These are phyloP conservation scores for Moniliophthora roreri DNA, from an alignment of 1,284 basidiomycete species.

Conservation along the genomic window DNA sequence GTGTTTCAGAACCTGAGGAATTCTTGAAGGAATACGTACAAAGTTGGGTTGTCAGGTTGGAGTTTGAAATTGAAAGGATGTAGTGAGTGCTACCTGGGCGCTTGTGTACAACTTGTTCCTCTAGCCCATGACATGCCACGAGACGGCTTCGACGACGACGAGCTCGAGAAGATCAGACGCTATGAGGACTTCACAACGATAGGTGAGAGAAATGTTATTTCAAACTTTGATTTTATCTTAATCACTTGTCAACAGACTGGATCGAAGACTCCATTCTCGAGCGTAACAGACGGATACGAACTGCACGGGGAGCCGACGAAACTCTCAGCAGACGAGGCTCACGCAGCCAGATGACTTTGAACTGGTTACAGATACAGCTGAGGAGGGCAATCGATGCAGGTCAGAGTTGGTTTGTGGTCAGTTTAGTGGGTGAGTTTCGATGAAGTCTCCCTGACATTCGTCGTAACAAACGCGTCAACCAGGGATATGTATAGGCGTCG, in stretches of 20 bases:
- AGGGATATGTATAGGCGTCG: constrained; percentile 92
- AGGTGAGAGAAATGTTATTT: constrained; percentile 31
- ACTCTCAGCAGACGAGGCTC: constrained; percentile 49
- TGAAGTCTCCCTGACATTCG: background rate
- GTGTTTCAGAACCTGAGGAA: too few species aligned
- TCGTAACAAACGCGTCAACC: constrained; percentile 7
- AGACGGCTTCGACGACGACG: constrained; percentile 25
- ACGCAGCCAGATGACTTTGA: constrained; percentile 41
- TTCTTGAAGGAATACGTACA: too few species aligned
- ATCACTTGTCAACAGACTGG: constrained; percentile 63
- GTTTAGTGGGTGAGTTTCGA: constrained; percentile 74
- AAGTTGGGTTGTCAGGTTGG: too few species aligned
- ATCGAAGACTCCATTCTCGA: constrained; percentile 93
- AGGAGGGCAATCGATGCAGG: constrained; percentile 61
- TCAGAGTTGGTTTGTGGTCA: constrained; percentile 80
- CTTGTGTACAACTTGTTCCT: background rate
- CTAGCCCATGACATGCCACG: background rate
- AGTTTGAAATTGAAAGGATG: too few species aligned
- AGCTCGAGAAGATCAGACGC: constrained; percentile 53
- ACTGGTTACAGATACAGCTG: constrained; percentile 65
- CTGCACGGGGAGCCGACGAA: constrained; percentile 47
- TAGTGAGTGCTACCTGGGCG: too few species aligned
- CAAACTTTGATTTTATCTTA: background rate
- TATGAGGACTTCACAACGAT: constrained; percentile 83
- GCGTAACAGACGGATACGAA: constrained; percentile 70